Evolutionary conservation across 768 basidiomycete genomes (phyloP), one percentile per base, ranked within the genome.

Genomic region (Hygrophoropsis aurantiaca): DNA sequence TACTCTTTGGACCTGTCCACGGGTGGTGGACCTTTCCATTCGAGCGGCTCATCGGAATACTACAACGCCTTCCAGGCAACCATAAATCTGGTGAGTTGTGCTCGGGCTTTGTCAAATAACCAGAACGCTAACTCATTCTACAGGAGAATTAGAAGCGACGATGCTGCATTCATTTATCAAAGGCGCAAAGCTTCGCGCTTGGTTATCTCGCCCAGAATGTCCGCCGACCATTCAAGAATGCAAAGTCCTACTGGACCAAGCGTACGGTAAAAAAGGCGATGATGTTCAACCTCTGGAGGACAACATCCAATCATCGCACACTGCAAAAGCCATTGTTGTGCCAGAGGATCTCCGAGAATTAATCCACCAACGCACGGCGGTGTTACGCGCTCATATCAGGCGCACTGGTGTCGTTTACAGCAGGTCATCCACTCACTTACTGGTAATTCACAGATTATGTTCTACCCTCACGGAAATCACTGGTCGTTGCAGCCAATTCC

Each of bases 11-110:
- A 0, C 71, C 70, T n/a, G 54, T 66, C 0, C 56, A 59, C 33
- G 60, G 60, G 1, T 75, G 69, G 74, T 73, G 70, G 68, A 54
- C 58, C 2, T 74, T 68, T 48, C 69, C 67, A 0, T 72, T 67
- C 36, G 68, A 75, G 43, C 42, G 57, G 0, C 46, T 67, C 10
- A 74, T 74, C 40, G 66, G 72, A 0, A 59, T 53, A 30, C 49
- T 75, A 1, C 71, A 75, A 37, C 37, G 51, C 1, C 54, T 72
- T 10, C 38, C 53, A 5, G 68, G 53, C 0, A 75, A 74, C 46
- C 48, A 65, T 36, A 55, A 60, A 13, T 44, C 55, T 46, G 66
- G 69, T 50, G 37, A 11, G 47, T 40, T 32, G 16, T 19, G 8
- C 23, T 4, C 48, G 47, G 43, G 6, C 42, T 56, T 42, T 53